Conservation (phyloP, 1,284 basidiomycete genomes). For the Leccinum fallax region DNA sequence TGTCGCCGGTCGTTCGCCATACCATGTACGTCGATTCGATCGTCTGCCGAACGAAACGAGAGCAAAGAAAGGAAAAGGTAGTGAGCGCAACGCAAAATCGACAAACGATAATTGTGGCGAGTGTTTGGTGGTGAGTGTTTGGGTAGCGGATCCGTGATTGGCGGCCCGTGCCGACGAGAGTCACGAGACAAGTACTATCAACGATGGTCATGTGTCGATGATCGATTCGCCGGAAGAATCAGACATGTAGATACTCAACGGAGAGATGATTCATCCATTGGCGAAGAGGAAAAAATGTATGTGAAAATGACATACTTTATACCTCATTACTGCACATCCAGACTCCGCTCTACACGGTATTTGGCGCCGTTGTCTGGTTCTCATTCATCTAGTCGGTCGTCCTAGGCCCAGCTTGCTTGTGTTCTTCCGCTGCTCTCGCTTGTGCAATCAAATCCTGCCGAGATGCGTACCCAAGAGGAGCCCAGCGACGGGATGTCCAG, state of each 20-base stretch:
- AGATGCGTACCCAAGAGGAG: conserved; percentile 50
- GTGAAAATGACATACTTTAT: too few species aligned
- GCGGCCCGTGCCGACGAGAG: too few species aligned
- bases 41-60: conserved; percentile 45
- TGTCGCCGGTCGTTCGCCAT: conserved; percentile 50
- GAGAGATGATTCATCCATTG: not conserved
- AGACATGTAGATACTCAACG: too few species aligned
- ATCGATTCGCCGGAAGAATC: too few species aligned
- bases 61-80: not conserved
- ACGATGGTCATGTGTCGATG: too few species aligned
- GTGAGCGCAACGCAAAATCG: not conserved
- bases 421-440: conserved; percentile 35
- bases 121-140: too few species aligned
- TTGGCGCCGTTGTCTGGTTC: not conserved
- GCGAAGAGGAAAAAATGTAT: too few species aligned
- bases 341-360: not conserved
- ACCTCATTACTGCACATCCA: too few species aligned
- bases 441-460: conserved; percentile 45
- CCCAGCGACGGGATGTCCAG: conserved; percentile 63
- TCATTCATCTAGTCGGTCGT: not conserved
- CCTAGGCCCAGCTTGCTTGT: conserved; percentile 14
- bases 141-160: too few species aligned
- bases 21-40: conserved; percentile 69
- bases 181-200: too few species aligned
- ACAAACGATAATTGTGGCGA: not conserved